Conservation (phyloP, 2,329 filamentous ascomycete species). For the Zasmidium citrigriseum region DNA sequence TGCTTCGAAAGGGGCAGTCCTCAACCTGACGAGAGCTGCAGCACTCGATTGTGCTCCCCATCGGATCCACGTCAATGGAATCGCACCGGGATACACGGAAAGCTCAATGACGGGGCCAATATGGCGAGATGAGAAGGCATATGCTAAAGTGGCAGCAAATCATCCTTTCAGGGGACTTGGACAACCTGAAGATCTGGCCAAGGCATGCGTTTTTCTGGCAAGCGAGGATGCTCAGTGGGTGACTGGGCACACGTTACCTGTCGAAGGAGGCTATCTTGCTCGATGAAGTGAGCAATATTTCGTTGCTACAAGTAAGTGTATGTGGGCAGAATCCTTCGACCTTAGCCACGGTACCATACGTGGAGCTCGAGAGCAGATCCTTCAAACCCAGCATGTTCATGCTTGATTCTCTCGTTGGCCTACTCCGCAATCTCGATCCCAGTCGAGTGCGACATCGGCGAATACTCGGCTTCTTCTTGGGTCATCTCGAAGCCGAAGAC, state of each 20-base stretch:
- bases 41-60: slow-evolving; percentile 32
- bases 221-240: slow-evolving; percentile 40
- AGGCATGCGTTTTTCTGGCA: slow-evolving; percentile 48
- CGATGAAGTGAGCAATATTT: slow-evolving; percentile 1
- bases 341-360: too few species aligned
- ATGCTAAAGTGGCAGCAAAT: slow-evolving; percentile 28
- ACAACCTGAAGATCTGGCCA: slow-evolving; percentile 43
- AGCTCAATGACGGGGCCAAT: slow-evolving; percentile 25
- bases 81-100: slow-evolving; percentile 31
- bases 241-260: slow-evolving; percentile 23
- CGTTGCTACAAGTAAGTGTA: not conserved
- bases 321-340: not conserved
- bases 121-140: slow-evolving; percentile 24
- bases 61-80: slow-evolving; percentile 32
- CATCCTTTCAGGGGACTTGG: slow-evolving; percentile 39
- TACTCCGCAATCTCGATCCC: not conserved
- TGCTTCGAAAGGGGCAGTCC: slow-evolving; percentile 30
- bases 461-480: slow-evolving; percentile 14
- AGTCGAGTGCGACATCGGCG: slow-evolving; percentile 5
- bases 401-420: too few species aligned
- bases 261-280: slow-evolving; percentile 23
- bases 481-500: slow-evolving; percentile 10
- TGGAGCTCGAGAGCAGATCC: too few species aligned
- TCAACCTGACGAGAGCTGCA: slow-evolving; percentile 29
- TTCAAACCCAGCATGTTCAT: too few species aligned